A percentile compares a stretch with the other conserved stretches of the same genome.
Conservation (phyloP, 2,329 filamentous ascomycete genomes). For the Curvularia sp. region DNA sequence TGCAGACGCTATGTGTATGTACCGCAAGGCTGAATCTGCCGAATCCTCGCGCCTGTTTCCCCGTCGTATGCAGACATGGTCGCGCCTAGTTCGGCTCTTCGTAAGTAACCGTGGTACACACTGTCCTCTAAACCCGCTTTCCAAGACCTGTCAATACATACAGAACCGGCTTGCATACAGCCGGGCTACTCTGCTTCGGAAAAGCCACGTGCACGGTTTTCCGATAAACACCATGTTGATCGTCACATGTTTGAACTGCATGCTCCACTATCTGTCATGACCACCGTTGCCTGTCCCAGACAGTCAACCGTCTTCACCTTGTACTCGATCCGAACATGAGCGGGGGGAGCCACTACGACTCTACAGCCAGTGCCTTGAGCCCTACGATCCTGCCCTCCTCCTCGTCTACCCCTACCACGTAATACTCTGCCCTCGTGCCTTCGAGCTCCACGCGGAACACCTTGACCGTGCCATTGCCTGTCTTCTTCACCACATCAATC, state of each 20-base stretch:
- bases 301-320: conserved; percentile 5
- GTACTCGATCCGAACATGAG: neutral
- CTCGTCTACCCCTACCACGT: conserved; percentile 71
- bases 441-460: conserved; percentile 75
- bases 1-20: neutral
- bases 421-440: conserved; percentile 76
- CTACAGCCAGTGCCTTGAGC: conserved; percentile 77
- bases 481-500: conserved; percentile 72
- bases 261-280: conserved; percentile 10
- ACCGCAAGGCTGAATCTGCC: conserved; percentile 9
- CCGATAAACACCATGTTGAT: conserved; percentile 1
- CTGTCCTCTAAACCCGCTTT: neutral
- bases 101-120: neutral
- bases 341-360: conserved; percentile 54
- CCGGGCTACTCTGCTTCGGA: neutral
- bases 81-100: neutral
- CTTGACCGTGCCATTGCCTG: conserved; percentile 71
- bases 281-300: conserved; percentile 10
- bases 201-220: neutral
- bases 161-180: neutral
- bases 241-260: conserved; percentile 1
- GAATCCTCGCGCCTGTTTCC: no score
- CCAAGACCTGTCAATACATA: neutral
- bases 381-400: conserved; percentile 73
- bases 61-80: neutral